Evolutionary conservation across 176 grass and related monocot species (phyloP).

Genomic region (Eremochloa ophiuroides): DNA sequence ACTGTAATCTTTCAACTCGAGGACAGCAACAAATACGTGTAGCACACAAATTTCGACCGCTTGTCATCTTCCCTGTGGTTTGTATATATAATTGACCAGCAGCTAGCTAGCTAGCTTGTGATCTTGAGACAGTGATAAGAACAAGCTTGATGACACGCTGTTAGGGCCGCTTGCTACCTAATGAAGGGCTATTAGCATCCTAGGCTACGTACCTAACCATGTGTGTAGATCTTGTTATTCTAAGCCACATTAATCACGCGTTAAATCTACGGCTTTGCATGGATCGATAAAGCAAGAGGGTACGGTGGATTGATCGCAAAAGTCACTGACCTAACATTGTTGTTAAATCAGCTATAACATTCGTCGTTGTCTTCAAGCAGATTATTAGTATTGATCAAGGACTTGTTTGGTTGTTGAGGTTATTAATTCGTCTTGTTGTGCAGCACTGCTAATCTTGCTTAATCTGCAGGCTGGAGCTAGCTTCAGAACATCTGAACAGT

Average conservation of each 20-base stretch:
- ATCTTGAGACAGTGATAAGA: conserved; percentile 13
- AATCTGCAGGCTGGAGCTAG: conserved; percentile 5
- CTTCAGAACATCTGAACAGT: conserved; percentile 15
- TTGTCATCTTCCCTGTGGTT: neutral
- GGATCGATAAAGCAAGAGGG: conserved; percentile 26
- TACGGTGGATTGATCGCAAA: conserved; percentile 28
- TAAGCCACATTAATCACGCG: conserved; percentile 54
- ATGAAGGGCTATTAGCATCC: conserved; percentile 10
- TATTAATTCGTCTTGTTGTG: neutral
- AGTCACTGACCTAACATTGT: conserved; percentile 45
- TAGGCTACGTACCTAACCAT: conserved; percentile 40
- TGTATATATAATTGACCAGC: neutral
- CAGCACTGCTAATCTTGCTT: no score
- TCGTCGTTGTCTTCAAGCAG: conserved; percentile 20
- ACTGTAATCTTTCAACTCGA: neutral
- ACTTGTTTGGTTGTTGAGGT: neutral
- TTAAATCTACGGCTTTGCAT: conserved; percentile 40
- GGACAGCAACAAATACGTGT: neutral
- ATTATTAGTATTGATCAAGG: neutral
- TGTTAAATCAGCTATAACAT: conserved; percentile 32
- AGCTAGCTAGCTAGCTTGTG: neutral
- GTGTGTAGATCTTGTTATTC: conserved; percentile 30
- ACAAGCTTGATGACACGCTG: conserved; percentile 15
- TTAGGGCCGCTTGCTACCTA: conserved; percentile 20
- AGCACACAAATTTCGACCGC: neutral